Base-by-base conservation (phyloP, 345 rosid species). In the Sisymbrium altissimum region DNA sequence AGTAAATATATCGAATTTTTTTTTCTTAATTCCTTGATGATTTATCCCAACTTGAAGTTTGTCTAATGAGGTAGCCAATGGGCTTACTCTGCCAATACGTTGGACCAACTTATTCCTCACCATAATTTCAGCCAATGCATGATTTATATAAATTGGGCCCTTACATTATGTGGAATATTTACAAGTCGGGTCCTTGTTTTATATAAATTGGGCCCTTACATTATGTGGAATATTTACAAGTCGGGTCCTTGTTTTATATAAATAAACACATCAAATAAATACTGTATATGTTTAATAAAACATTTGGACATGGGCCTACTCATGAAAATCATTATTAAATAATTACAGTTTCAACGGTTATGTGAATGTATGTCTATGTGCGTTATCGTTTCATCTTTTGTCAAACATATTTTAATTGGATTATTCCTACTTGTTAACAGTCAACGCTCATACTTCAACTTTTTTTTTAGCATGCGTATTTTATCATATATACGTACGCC, bases 51-150 rank as follows among this genome's bases (percentile, higher is more conserved):
- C 13, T 38, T 67, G 33, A 43, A 8, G 54, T 21, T 30, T 29
- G 12, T 19, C 12, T 32, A 13, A 43, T 43, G 64, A 43, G 33
- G 54, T 43, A 30, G 64, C 19, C 54, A 41, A 19, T 68, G 73
- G 73, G 25, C 19, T 3, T 54, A 4, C 52, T 13, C 9, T 23
- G 15, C n/a, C 10, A 29, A 55, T 40, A 30, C 56, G 55, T 43
- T 32, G 35, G 56, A 56, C 41, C 64, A 55, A 56, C 64, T 38
- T 69, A 32, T 69, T 57, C 21, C 55, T 44, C 65, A 21, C 56
- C 35, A 69, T 55, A 56, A 8, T 69, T 36, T 56, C 1, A 44
- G 14, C 30, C 41, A 11, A 17, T 56, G 41, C 19, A 27, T 23
- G 3, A 27, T 27, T 23, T 23, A 23, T 27, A 27, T 2, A 27